Conservation (phyloP, 441 rosid species). For the Populus hybrid region DNA sequence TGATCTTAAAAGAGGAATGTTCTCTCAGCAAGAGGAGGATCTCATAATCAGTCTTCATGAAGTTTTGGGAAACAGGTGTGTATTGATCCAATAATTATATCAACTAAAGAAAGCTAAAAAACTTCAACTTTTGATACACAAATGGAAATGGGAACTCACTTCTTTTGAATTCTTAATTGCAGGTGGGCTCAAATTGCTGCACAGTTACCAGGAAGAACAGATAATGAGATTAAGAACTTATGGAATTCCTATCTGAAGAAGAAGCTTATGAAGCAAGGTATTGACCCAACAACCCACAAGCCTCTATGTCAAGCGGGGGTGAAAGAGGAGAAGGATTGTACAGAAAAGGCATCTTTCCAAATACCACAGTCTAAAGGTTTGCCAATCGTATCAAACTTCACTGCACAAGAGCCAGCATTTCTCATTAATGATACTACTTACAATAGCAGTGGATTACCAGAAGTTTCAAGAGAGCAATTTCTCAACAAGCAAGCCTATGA, state of each 20-base stretch:
- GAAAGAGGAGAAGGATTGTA: constrained; percentile 27
- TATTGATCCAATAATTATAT: not conserved
- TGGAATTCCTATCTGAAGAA: constrained; percentile 71
- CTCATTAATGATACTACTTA: constrained; percentile 23
- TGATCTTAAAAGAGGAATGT: constrained; percentile 74
- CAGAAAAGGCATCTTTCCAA: constrained; percentile 18
- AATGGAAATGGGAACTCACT: constrained; percentile 6
- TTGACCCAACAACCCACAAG: constrained; percentile 65
- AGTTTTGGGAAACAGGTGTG: constrained; percentile 60
- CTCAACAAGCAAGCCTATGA: constrained; percentile 31
- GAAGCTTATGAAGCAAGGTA: constrained; percentile 67
- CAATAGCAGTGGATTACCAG: constrained; percentile 24
- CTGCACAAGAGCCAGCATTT: constrained; percentile 40
- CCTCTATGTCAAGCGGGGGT: constrained; percentile 28
- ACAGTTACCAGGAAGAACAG: constrained; percentile 71
- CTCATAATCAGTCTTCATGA: constrained; percentile 55
- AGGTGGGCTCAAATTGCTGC: constrained; percentile 82
- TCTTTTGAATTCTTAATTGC: not conserved
- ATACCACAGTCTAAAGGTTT: constrained; percentile 21
- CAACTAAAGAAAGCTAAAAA: not conserved
- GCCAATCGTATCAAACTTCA: constrained; percentile 20
- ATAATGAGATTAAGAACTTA: constrained; percentile 68
- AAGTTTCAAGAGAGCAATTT: constrained; percentile 29
- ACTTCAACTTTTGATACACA: not conserved
- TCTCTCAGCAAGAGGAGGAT: constrained; percentile 65